Conservation (phyloP, 2,329 filamentous ascomycete species). For the Metarhizium brunneum region DNA sequence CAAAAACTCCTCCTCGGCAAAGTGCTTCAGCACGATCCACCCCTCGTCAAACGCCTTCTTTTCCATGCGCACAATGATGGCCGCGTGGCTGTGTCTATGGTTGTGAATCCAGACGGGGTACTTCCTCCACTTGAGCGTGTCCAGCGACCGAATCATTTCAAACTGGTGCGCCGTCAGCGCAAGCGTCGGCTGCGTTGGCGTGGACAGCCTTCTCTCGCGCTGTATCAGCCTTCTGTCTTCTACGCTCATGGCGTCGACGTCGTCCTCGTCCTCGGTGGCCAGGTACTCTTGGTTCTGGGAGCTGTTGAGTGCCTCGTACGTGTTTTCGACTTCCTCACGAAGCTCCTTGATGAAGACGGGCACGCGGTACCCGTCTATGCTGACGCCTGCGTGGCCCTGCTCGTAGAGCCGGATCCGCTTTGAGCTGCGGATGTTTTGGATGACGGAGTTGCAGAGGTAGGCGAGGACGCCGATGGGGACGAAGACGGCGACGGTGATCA, state of each 20-base stretch:
- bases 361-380: slow-evolving; percentile 62
- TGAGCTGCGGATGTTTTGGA: slow-evolving; percentile 68
- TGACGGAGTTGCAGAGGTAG: slow-evolving; percentile 65
- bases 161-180: slow-evolving; percentile 76
- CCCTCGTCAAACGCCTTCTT: slow-evolving; percentile 66
- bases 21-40: slow-evolving; percentile 68
- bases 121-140: slow-evolving; percentile 56
- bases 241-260: slow-evolving; percentile 26
- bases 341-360: slow-evolving; percentile 69
- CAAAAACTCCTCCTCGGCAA: slow-evolving; percentile 64
- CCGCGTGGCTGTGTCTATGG: slow-evolving; percentile 73
- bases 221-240: slow-evolving; percentile 32
- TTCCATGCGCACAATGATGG: slow-evolving; percentile 72
- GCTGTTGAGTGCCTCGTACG: slow-evolving; percentile 64
- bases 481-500: slow-evolving; percentile 57
- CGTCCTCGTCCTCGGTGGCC: slow-evolving; percentile 40
- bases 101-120: slow-evolving; percentile 69
- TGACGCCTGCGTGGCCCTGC: slow-evolving; percentile 56
- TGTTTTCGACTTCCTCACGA: slow-evolving; percentile 66
- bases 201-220: slow-evolving; percentile 31
- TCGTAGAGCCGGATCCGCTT: slow-evolving; percentile 71
- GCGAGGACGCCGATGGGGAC: slow-evolving; percentile 62
- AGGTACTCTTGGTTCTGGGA: slow-evolving; percentile 65
- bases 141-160: slow-evolving; percentile 69
- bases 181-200: slow-evolving; percentile 54